Evolutionary conservation across 2,329 filamentous ascomycete species (phyloP), one percentile per base, ranked within the genome.

Genomic region (Rasamsonia emersonii): DNA sequence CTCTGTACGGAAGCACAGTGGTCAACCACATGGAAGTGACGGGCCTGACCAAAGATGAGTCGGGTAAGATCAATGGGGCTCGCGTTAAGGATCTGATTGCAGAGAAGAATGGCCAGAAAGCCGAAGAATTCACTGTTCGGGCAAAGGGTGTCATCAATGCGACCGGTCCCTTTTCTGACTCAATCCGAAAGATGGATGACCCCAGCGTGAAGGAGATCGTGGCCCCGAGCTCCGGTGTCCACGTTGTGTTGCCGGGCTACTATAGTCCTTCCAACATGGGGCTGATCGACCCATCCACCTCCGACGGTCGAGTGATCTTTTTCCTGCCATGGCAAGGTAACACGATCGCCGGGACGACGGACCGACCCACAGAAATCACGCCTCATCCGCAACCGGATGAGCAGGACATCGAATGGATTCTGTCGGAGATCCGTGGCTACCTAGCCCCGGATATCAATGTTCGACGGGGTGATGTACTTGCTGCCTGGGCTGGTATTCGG

Each of bases 251-350:
- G 2, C 86, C 86, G 14, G 85, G 85, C 28, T 93, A 91, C 65
- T 91, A 82, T 67, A 83, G 79, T 47, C 85, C 85, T 25, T 72
- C 78, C 13, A 80, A 86, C 51, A 91, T 93, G 84, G 86, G 86
- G 39, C 69, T 93, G 24, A 83, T 93, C 47, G 86, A 93, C 49
- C 85, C 86, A 4, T 77, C 77, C 24, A 91, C 86, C 2, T 93
- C 85, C 1, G 86, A 93, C 51, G 86, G 86, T 13, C 76, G 86
- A 54, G 86, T 93, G 30, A 89, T 93, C 51, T 93, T 93, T 74
- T 93, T 93, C 70, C 70, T 93, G 24, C 86, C 86, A 14, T 93
- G 86, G 86, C 85, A 93, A 63, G 85, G 85, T 29, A 91, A 91
- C 62, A 93, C 85, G 9, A 91, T 93, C 51, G 86, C 85, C 27